phyloP scores from a whole-genome alignment of 495 filamentous ascomycete species.

The Penicillium mononematosum region DNA sequence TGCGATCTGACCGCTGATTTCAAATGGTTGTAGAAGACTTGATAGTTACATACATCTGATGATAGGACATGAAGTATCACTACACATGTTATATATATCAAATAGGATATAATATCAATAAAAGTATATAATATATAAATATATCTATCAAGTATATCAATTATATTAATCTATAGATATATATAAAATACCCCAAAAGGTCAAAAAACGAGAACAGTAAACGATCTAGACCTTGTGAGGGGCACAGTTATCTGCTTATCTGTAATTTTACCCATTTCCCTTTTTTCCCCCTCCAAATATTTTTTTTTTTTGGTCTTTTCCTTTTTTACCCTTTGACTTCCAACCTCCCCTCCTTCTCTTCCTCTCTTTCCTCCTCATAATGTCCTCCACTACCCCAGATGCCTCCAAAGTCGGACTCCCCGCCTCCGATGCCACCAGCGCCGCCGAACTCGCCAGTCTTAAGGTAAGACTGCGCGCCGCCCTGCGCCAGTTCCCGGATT shows the following conservation, averaged over 20 bases:
- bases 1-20: background rate
- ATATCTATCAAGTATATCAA: background rate
- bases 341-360: conserved; percentile 29
- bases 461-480: conserved; percentile 69
- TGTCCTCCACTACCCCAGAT: conserved; percentile 55
- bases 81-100: too few relatives aligned
- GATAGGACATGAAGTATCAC: too few relatives aligned
- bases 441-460: conserved; percentile 90
- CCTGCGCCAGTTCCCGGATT: conserved; percentile 82
- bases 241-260: conserved; percentile 13
- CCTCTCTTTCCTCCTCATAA: conserved; percentile 43
- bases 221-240: conserved; percentile 7
- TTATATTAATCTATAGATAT: too few relatives aligned
- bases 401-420: conserved; percentile 51
- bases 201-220: background rate
- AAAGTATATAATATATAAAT: too few relatives aligned
- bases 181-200: background rate
- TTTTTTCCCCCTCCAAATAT: conserved; percentile 25
- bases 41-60: too few relatives aligned
- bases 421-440: conserved; percentile 61
- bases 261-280: conserved; percentile 19
- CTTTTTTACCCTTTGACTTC: conserved; percentile 31
- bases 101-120: background rate
- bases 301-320: conserved; percentile 26
- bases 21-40: too few relatives aligned